Evolutionary conservation across 768 basidiomycete species (phyloP), one percentile per base, ranked within the genome.

Genomic region (Boletus patriciae): DNA sequence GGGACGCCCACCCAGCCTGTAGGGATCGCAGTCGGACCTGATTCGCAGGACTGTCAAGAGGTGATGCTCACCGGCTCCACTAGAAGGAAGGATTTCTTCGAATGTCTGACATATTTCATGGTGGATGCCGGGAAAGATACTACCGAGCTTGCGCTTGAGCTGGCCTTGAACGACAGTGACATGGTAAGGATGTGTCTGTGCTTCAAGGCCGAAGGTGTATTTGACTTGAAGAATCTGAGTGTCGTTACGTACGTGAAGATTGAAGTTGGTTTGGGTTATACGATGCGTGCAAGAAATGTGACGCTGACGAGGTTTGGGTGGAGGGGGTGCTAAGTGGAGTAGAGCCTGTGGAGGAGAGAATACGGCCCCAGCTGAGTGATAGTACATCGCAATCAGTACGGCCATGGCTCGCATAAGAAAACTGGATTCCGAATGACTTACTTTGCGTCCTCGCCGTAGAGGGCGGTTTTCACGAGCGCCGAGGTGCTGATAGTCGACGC

Each of bases 361-460:
- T 88, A 31, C 96, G 90, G 38, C 97, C 96, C 96, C 96, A 99
- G 74, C 93, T 96, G 48, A 15, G 47, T 19, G 29, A 19, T n/a
- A 27, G n/a, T n/a, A n/a, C 1, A 23, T 18, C 8, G 21, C 45
- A 21, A 23, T 58, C 27, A 60, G 44, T 19, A 54, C 12, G 15
- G 11, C 3, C 34, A 41, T 27, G 12, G 13, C 13, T 44, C 9
- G 57, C 25, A 50, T n/a, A 19, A 15, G 27, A 3, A 19, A 44
- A 40, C n/a, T 3, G 18, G 23, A 55, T 15, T 15, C 5, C n/a
- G 18, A 29, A 44, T 18, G 37, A n/a, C 84, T 53, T 70, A 91
- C 90, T 95, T 95, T 19, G 93, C 93, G 68, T 98, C 96, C 75
- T 98, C 90, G 23, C 97, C 96, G 64, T 94, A 97, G 3, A 99